phyloP scores from a whole-genome alignment of 1,284 basidiomycete species.

The Puccinia coronata region DNA sequence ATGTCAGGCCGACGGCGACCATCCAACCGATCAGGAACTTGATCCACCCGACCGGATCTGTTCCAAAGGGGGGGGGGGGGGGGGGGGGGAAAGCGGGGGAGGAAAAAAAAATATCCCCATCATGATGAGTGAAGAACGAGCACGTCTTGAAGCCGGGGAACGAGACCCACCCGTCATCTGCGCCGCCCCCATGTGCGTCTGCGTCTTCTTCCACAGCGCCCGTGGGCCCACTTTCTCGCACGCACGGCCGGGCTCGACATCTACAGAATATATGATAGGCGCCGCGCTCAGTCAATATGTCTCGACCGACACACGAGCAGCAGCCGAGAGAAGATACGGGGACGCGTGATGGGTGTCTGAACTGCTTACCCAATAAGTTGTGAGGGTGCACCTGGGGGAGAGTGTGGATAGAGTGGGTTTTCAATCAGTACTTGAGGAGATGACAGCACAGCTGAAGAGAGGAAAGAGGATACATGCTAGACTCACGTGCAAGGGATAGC shows the following conservation, averaged over 20 bases:
- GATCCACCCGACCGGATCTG: conserved; percentile 27
- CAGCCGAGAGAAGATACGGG: neutral
- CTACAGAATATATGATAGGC: too few relatives aligned
- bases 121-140: too few relatives aligned
- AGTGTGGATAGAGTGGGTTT: too few relatives aligned
- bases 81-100: too few relatives aligned
- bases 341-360: neutral
- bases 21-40: conserved; percentile 33
- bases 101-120: neutral
- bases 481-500: neutral
- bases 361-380: conserved; percentile 6
- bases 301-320: neutral
- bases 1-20: conserved; percentile 26
- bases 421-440: too few relatives aligned
- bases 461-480: too few relatives aligned
- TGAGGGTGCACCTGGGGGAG: neutral
- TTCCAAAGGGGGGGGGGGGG: too few relatives aligned
- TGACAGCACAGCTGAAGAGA: too few relatives aligned
- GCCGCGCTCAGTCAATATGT: too few relatives aligned
- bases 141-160: neutral
- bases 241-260: neutral
- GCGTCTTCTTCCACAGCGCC: conserved; percentile 16
- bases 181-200: conserved; percentile 1
- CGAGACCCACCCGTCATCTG: conserved; percentile 21
- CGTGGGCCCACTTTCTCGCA: neutral